phyloP scores from a whole-genome alignment of 2,329 filamentous ascomycete genomes.

The Colletotrichum sp. region DNA sequence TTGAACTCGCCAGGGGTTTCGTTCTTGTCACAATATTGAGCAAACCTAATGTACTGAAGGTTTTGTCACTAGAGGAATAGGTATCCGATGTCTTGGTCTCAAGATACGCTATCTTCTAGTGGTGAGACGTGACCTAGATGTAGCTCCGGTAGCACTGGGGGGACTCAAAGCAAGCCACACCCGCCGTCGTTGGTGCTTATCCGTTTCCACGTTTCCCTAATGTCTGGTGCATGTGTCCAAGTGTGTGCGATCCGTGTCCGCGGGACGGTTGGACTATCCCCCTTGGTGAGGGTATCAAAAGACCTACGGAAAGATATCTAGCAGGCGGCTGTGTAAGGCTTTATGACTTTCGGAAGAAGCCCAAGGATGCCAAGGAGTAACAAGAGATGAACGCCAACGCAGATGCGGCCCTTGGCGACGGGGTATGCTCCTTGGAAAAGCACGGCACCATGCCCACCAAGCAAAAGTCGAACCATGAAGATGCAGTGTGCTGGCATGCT shows the following conservation, averaged over 20 bases:
- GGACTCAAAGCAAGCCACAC: neutral
- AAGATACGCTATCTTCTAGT: neutral
- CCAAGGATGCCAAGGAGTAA: neutral
- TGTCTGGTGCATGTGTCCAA: neutral
- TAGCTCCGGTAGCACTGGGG: neutral
- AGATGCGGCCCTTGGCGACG: neutral
- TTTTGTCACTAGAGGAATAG: neutral
- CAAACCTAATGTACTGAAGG: fast-evolving
- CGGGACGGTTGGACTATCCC: fast-evolving
- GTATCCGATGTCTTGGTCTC: neutral
- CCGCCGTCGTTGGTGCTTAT: neutral
- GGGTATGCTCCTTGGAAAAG: neutral
- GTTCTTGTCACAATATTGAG: neutral
- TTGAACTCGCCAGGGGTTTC: neutral
- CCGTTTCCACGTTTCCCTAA: neutral
- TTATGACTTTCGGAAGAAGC: neutral
- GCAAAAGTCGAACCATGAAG: neutral
- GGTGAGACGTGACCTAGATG: neutral
- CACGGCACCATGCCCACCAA: too few relatives aligned
- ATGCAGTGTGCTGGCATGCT: neutral
- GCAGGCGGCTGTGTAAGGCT: neutral
- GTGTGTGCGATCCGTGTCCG: neutral
- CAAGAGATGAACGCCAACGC: constrained; percentile 2
- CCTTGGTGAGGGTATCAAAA: neutral
- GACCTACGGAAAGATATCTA: neutral